Conservation (phyloP, 805 yeast genomes). For the Phaffomyces opuntiae region DNA sequence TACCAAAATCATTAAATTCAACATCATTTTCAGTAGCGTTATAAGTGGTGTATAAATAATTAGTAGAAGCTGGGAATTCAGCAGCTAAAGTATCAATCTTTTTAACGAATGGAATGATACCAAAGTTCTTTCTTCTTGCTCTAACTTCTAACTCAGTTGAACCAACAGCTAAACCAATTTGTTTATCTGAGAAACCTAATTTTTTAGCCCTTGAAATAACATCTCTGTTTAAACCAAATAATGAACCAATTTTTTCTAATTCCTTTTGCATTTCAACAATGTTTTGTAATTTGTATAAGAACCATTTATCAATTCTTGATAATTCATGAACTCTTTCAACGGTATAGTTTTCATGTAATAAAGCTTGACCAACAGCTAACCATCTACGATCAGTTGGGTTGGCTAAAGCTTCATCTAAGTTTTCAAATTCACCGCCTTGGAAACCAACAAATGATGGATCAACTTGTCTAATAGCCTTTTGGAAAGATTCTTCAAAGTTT, state of each 20-base stretch:
- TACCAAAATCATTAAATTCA: conserved; percentile 80
- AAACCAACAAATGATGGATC: conserved; percentile 88
- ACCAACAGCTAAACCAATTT: conserved; percentile 73
- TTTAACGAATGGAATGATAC: conserved; percentile 88
- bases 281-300: conserved; percentile 85
- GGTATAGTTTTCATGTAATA: conserved; percentile 82
- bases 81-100: conserved; percentile 97
- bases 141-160: conserved; percentile 77
- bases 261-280: conserved; percentile 79
- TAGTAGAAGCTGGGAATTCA: conserved; percentile 96
- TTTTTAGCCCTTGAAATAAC: conserved; percentile 76
- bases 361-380: conserved; percentile 97
- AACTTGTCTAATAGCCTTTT: conserved; percentile 93
- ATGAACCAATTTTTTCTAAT: conserved; percentile 55
- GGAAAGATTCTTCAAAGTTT: conserved; percentile 94
- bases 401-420: conserved; percentile 68
- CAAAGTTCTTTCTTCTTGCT: conserved; percentile 68
- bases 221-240: conserved; percentile 58
- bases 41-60: conserved; percentile 92
- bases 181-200: conserved; percentile 92
- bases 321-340: conserved; percentile 91
- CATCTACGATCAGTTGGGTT: conserved; percentile 95
- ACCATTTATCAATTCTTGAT: conserved; percentile 94
- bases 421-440: conserved; percentile 79
- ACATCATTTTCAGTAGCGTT: conserved; percentile 86